Base-by-base conservation (phyloP, 75 land plant species). In the Gnetum montanum region DNA sequence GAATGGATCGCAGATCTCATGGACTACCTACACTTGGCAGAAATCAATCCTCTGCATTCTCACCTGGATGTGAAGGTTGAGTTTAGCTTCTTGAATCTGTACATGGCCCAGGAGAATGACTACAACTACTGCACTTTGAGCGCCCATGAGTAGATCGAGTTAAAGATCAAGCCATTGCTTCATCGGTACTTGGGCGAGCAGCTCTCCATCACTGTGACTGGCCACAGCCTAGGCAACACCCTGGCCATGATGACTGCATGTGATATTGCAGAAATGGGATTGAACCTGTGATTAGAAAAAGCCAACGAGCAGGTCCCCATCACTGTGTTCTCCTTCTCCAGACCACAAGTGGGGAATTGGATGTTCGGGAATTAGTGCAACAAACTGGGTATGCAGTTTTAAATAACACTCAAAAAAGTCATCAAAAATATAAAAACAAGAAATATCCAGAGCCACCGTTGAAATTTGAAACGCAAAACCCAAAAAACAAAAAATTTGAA, bases 1-100 rank as follows among this genome's bases (percentile, higher is more conserved):
- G 96, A 90, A 38, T 90, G 96, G 96, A 71, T 69, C 4, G 87
- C 73, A 35, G 76, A 90, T 25, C 22, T 66, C 53, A 53, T 78
- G 34, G 66, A 66, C 40, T 29, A 34, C 24, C 65, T 83, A 12
- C 22, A 23, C 4, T 29, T 29, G 24, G 59, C 45, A 19, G 25
- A 18, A 10, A 23, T 57, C 51, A 15, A 40, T 12, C 3, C 50
- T 1, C 4, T 19, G 3, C 59, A 35, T 12, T 20, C 41, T n/a
- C 23, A 57, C 4, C 59, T 34, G 2, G 40, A 54, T 11, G 69
- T 90, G 3, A 71, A 77, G 44, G 85, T 80, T 10, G 93, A 90
- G 49, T 60, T 75, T 4, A 93, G 93, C 8, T 90, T 90, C 57
- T 20, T 72, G 4, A 67, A 70, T 22, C 46, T 87, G 19, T 90